Evolutionary conservation across 225 moss, liverwort and hornwort genomes (phyloP).

Genomic region (Physcomitrellopsis africana): DNA sequence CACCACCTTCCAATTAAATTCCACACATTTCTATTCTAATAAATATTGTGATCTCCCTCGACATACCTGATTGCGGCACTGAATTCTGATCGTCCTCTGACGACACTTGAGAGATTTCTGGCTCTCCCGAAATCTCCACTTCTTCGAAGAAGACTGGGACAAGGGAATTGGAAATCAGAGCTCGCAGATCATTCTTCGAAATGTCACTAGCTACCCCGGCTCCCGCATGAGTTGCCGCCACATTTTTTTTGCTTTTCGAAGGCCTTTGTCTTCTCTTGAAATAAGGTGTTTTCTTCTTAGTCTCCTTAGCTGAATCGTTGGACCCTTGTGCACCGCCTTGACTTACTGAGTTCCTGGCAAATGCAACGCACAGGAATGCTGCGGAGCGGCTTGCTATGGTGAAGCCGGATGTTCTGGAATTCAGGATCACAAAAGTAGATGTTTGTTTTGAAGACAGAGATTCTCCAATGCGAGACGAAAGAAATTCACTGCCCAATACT

Average conservation of each 20-base stretch:
- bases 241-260: constrained; percentile 33
- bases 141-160: constrained; percentile 46
- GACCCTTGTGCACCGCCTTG: constrained; percentile 34
- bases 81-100: constrained; percentile 31
- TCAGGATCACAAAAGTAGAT: constrained; percentile 25
- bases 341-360: constrained; percentile 42
- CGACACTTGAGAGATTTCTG: constrained; percentile 16
- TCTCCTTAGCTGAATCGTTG: constrained; percentile 18
- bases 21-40: not conserved
- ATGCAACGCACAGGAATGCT: constrained; percentile 49
- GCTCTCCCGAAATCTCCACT: constrained; percentile 28
- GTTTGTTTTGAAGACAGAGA: constrained; percentile 28
- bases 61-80: constrained; percentile 30
- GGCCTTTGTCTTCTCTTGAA: constrained; percentile 38
- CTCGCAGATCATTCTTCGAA: constrained; percentile 45
- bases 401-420: constrained; percentile 34
- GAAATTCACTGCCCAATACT: constrained; percentile 32
- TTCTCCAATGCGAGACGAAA: constrained; percentile 27
- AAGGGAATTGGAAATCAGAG: constrained; percentile 53
- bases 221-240: not conserved
- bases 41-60: not conserved
- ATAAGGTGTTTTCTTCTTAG: constrained; percentile 32
- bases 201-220: not conserved
- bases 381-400: constrained; percentile 47
- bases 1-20: not conserved